Base-by-base conservation (phyloP, 2,329 filamentous ascomycete species). In the Botryotinia globosa region DNA sequence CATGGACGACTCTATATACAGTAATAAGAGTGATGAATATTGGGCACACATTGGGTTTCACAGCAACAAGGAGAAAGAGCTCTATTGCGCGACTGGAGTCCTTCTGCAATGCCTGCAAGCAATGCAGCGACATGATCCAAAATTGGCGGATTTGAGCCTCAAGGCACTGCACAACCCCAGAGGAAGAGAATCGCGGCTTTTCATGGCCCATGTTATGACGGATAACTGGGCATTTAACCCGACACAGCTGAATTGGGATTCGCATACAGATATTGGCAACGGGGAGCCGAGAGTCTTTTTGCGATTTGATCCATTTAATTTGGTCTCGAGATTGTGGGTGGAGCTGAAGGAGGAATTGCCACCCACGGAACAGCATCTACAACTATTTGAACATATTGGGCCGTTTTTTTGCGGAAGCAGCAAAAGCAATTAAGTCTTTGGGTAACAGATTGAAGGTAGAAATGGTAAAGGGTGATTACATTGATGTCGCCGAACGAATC, bases 391-490 rank as follows among this genome's bases (percentile, higher is more conserved):
- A 39, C 56, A 74, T 32, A 29, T 75, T 44, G n/a, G n/a, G 3
- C 71, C 74, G 7, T 76, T 77, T 45, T 45, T 77, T 76, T 29
- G 12, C 8, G 12, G 45, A 66, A 22, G 66, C 45, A 14, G 74
- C 75, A 32, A 69, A 69, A 14, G 32, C 75, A 22, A 71, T 75
- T 14, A 72, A 51, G n/a, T 25, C 63, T 16, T 63, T 77, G 5
- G 37, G 61, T 25, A 68, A 44, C 22, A 71, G 75, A 56, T 25
- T 77, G 8, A 56, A 73, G 54, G 59, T 69, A 4, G 75, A 77
- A 32, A 56, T 73, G 34, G 32, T 74, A 0, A 62, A 73, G n/a
- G 76, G 73, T n/a, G 73, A 75, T 59, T 77, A 74, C 61, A 69
- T 74, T 39, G 74, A 75, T 62, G 51, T 74, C 64, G 75, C 73